phyloP scores from a whole-genome alignment of 257 asterid species.

The Solanum tacnaense region DNA sequence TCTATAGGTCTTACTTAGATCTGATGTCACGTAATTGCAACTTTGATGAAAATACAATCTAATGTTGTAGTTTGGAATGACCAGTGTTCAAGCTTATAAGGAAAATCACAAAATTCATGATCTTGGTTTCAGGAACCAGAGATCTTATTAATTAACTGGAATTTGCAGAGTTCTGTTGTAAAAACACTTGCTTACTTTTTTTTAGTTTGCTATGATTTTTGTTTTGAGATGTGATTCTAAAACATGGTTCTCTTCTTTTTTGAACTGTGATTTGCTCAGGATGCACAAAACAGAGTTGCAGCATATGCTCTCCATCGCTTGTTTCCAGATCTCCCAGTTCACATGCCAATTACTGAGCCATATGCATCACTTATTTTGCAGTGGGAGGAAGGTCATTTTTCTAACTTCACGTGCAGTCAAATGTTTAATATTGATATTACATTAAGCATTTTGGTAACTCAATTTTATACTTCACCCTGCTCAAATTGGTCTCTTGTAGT shows the following conservation, averaged over 20 bases:
- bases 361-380: constrained; percentile 64
- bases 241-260: not conserved
- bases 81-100: not conserved
- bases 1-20: not conserved
- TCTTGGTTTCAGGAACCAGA: not conserved
- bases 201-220: not conserved
- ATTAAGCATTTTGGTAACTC: not conserved
- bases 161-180: not conserved
- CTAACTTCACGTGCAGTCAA: not conserved
- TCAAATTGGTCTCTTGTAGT: not conserved
- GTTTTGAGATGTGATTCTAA: not conserved
- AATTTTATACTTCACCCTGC: not conserved
- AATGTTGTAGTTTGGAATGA: not conserved
- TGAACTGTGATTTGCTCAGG: constrained; percentile 35
- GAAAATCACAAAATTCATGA: not conserved
- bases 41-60: not conserved
- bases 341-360: constrained; percentile 73
- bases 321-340: constrained; percentile 85
- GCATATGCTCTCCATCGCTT: constrained; percentile 78
- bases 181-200: not conserved
- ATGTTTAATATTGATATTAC: not conserved
- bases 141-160: not conserved
- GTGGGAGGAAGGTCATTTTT: constrained; percentile 70
- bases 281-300: constrained; percentile 88
- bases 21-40: not conserved